These are phyloP conservation scores for Apostasia ramifera DNA, from an alignment of 106 monocot genomes.

Conservation along the genomic window DNA sequence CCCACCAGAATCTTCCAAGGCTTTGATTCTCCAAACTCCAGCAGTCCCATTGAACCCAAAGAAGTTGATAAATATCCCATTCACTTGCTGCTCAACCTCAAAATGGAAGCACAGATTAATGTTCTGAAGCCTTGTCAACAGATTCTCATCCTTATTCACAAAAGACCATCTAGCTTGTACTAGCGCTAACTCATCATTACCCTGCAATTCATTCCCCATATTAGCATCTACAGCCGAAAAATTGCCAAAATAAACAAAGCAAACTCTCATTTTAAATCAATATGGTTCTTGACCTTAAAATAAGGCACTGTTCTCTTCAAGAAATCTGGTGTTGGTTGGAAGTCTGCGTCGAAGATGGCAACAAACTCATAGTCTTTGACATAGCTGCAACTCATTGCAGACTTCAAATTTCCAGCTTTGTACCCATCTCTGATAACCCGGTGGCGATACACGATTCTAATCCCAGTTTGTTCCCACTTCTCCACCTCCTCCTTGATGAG, in stretches of 20 bases:
- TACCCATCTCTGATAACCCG: conserved; percentile 70
- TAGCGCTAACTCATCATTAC: conserved; percentile 70
- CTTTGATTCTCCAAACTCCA: conserved; percentile 95
- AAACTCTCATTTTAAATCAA: neutral
- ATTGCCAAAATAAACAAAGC: neutral
- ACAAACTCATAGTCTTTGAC: conserved; percentile 97
- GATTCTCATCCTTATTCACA: conserved; percentile 96
- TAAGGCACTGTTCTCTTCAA: conserved; percentile 79
- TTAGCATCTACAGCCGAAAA: neutral
- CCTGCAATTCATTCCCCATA: conserved; percentile 28
- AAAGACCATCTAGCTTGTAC: conserved; percentile 97
- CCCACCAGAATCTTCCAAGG: conserved; percentile 83
- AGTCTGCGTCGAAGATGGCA: conserved; percentile 92
- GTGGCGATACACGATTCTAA: conserved; percentile 69
- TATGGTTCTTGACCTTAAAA: conserved; percentile 48
- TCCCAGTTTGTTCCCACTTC: conserved; percentile 74
- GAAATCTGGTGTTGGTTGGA: conserved; percentile 81
- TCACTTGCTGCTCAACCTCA: conserved; percentile 99
- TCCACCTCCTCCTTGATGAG: conserved; percentile 83
- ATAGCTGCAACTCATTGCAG: conserved; percentile 86
- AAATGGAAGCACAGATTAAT: conserved; percentile 99
- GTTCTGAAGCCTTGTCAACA: conserved; percentile 89
- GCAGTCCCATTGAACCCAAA: conserved; percentile 98
- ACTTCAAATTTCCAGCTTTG: conserved; percentile 96
- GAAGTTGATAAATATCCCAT: conserved; percentile 88